Conservation (phyloP, 331 rosid genomes). For the Saraca asoca region DNA sequence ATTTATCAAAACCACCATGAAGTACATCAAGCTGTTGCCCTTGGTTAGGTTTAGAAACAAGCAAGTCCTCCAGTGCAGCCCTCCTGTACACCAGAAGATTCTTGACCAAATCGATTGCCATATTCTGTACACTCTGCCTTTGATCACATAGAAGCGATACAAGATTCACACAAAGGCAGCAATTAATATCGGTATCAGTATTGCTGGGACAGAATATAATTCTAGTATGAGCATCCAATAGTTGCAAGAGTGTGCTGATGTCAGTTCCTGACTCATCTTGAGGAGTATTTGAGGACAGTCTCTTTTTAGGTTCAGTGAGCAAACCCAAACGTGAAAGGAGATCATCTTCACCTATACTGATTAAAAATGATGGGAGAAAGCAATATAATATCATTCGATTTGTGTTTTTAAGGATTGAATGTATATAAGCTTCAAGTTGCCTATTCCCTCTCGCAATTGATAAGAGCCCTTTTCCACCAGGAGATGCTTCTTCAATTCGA, state of each 20-base stretch:
- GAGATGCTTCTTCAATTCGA: constrained; percentile 92
- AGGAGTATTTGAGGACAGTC: constrained; percentile 42
- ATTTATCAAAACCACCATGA: constrained; percentile 92
- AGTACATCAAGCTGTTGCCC: constrained; percentile 83
- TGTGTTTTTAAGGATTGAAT: constrained; percentile 88
- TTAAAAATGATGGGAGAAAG: constrained; percentile 87
- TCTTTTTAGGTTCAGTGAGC: constrained; percentile 70
- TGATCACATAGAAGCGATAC: constrained; percentile 76
- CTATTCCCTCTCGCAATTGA: constrained; percentile 89
- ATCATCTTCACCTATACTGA: constrained; percentile 77
- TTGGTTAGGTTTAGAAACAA: constrained; percentile 85
- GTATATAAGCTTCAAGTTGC: constrained; percentile 94
- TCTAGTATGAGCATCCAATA: constrained; percentile 85
- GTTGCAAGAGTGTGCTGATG: constrained; percentile 80
- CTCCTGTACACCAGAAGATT: constrained; percentile 95
- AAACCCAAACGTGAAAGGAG: constrained; percentile 73
- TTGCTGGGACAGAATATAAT: constrained; percentile 95
- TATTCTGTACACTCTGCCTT: constrained; percentile 74
- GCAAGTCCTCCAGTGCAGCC: constrained; percentile 84
- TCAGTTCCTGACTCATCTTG: constrained; percentile 75
- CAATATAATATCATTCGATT: constrained; percentile 89
- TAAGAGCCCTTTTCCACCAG: constrained; percentile 83
- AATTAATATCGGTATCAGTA: constrained; percentile 87
- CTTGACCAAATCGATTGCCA: constrained; percentile 84
- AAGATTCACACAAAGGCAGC: constrained; percentile 91